phyloP scores from a whole-genome alignment of 2,329 filamentous ascomycete species.

The Hypocrella siamensis region DNA sequence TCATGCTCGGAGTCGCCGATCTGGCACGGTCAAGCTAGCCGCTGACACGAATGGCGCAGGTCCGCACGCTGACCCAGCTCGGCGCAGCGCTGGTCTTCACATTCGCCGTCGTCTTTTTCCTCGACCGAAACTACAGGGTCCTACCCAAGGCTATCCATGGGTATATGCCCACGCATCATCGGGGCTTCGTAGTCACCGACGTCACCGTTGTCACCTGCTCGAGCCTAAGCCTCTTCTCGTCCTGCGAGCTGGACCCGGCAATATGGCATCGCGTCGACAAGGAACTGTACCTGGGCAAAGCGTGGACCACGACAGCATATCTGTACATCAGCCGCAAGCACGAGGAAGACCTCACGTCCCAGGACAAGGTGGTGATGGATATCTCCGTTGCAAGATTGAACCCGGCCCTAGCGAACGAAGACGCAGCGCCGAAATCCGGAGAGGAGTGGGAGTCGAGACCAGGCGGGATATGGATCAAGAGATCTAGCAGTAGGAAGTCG shows the following conservation, averaged over 20 bases:
- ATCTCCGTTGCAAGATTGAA: slow-evolving; percentile 59
- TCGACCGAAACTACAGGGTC: slow-evolving; percentile 79
- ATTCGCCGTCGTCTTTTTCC: slow-evolving; percentile 58
- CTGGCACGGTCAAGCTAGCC: too few species aligned
- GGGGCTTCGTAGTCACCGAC: slow-evolving; percentile 74
- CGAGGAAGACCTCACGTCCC: slow-evolving; percentile 62
- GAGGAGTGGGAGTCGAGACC: slow-evolving; percentile 66
- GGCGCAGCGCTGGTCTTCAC: slow-evolving; percentile 47
- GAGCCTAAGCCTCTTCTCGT: slow-evolving; percentile 55
- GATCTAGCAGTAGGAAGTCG: slow-evolving; percentile 54
- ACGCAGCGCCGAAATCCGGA: slow-evolving; percentile 17
- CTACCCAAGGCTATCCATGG: slow-evolving; percentile 74
- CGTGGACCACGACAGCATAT: slow-evolving; percentile 64
- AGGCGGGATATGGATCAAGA: slow-evolving; percentile 68
- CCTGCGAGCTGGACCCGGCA: slow-evolving; percentile 56
- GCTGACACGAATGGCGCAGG: slow-evolving; percentile 20
- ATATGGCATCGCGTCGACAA: slow-evolving; percentile 77
- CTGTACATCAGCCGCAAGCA: slow-evolving; percentile 70
- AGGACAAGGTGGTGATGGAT: slow-evolving; percentile 69
- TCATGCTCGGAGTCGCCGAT: too few species aligned
- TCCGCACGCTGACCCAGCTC: slow-evolving; percentile 62
- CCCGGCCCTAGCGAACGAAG: slow-evolving; percentile 27
- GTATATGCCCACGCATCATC: slow-evolving; percentile 73
- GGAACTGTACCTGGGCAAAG: slow-evolving; percentile 64
- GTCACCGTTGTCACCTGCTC: slow-evolving; percentile 66